phyloP scores from a whole-genome alignment of 2,329 filamentous ascomycete species.

The Fusarium cicatricum region DNA sequence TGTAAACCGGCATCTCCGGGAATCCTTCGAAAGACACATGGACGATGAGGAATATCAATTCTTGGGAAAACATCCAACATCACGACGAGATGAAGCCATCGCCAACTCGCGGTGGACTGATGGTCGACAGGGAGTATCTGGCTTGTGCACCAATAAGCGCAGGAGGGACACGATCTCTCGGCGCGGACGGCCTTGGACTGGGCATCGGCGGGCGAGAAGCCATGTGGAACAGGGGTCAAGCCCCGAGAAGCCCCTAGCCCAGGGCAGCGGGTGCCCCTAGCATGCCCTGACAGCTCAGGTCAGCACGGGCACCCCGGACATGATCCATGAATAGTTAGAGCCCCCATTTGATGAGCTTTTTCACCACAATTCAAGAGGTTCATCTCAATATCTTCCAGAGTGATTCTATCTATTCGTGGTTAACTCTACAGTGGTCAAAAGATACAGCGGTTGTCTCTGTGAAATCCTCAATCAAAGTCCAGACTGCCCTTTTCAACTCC shows the following conservation, averaged over 20 bases:
- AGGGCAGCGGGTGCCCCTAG: conserved; percentile 30
- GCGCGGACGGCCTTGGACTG: conserved; percentile 9
- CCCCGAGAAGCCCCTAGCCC: conserved; percentile 27
- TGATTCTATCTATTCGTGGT: too few species aligned
- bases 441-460: too few species aligned
- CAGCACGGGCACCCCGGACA: too few species aligned
- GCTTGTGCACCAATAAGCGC: conserved; percentile 11
- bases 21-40: background rate
- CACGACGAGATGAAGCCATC: conserved; percentile 39
- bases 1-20: background rate
- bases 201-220: conserved; percentile 22
- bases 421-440: too few species aligned
- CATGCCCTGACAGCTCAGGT: conserved; percentile 18
- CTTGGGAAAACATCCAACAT: conserved; percentile 32
- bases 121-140: conserved; percentile 8
- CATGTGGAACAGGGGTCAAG: conserved; percentile 32
- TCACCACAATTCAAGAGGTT: too few species aligned
- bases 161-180: background rate
- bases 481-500: background rate
- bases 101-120: conserved; percentile 38
- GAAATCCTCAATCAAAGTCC: too few species aligned
- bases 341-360: too few species aligned
- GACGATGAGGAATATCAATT: conserved; percentile 10
- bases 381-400: too few species aligned
- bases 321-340: too few species aligned